A percentile compares a stretch with the other conserved stretches of the same genome.
These are phyloP conservation scores for Trametes punicea DNA, from an alignment of 768 basidiomycete species.

Conservation along the genomic window DNA sequence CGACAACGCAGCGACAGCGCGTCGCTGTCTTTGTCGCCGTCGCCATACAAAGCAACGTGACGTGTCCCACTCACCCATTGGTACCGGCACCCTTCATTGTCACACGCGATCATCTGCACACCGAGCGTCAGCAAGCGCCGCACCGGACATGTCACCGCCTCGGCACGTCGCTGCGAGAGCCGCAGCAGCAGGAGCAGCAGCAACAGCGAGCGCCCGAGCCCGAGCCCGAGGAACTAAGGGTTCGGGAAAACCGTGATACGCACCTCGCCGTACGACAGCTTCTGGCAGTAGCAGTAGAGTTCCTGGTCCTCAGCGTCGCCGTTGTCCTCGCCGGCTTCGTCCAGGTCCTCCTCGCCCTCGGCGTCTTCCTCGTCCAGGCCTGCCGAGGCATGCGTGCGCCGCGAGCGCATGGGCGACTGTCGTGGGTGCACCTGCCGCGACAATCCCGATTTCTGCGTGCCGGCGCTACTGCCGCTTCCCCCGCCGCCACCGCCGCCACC, in stretches of 20 bases:
- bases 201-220: background rate
- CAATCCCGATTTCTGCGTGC: conserved; percentile 28
- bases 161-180: background rate
- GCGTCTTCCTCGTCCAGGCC: conserved; percentile 33
- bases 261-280: conserved; percentile 59
- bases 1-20: background rate
- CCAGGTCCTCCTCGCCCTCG: conserved; percentile 35
- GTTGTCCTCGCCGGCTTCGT: conserved; percentile 39
- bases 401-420: conserved; percentile 23
- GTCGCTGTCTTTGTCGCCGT: background rate
- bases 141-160: background rate
- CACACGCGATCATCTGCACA: conserved; percentile 58
- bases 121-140: conserved; percentile 5
- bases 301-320: conserved; percentile 57
- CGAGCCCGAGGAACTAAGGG: too few species aligned
- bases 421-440: conserved; percentile 28
- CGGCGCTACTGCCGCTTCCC: conserved; percentile 9
- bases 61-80: conserved; percentile 52
- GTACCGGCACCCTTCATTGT: conserved; percentile 50
- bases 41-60: background rate
- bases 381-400: conserved; percentile 23
- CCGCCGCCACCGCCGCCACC: conserved; percentile 12
- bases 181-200: background rate
- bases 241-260: conserved; percentile 10
- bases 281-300: conserved; percentile 61